phyloP scores from a whole-genome alignment of 192 early-diverging fungal species.

The Coemansia sp. region DNA sequence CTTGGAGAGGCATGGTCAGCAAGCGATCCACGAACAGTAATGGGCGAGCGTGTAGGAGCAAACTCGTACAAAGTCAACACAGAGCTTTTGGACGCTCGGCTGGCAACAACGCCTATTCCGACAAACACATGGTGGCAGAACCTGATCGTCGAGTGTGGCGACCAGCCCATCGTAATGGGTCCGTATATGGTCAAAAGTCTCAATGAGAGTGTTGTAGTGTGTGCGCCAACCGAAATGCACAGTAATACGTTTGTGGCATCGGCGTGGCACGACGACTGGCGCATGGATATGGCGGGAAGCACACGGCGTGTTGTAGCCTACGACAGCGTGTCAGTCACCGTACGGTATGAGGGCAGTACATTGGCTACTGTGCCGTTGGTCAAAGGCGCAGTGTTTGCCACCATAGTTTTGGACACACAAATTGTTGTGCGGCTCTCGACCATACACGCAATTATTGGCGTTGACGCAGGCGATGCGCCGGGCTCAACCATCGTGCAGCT shows the following conservation, averaged over 20 bases:
- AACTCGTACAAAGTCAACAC: conserved; percentile 26
- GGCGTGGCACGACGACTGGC: conserved; percentile 44
- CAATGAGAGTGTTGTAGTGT: conserved; percentile 12
- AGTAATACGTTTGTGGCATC: conserved; percentile 22
- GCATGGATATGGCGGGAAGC: conserved; percentile 12
- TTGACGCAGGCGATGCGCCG: conserved; percentile 2
- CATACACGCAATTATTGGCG: conserved; percentile 32
- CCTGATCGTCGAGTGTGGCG: conserved; percentile 35
- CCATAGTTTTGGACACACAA: conserved; percentile 22
- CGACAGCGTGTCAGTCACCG: conserved; percentile 41
- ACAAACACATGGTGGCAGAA: conserved; percentile 57
- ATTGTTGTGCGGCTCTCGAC: conserved; percentile 20
- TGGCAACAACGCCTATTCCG: conserved; percentile 15
- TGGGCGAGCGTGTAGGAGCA: not conserved
- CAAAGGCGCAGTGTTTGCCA: conserved; percentile 48
- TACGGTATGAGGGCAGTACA: conserved; percentile 9
- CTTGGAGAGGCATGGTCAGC: conserved; percentile 14
- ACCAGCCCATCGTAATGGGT: conserved; percentile 36
- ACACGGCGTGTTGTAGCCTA: conserved; percentile 17
- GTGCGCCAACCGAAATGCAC: conserved; percentile 25
- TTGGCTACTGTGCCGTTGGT: conserved; percentile 29
- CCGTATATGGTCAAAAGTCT: conserved; percentile 46
- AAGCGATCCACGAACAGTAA: conserved; percentile 3
- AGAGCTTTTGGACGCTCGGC: conserved; percentile 12
- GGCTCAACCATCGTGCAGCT: conserved; percentile 35